A percentile compares a stretch with the other conserved stretches of the same genome.
Evolutionary conservation across 2,329 filamentous ascomycete genomes (phyloP).

Genomic region (Didymella keratinophila): DNA sequence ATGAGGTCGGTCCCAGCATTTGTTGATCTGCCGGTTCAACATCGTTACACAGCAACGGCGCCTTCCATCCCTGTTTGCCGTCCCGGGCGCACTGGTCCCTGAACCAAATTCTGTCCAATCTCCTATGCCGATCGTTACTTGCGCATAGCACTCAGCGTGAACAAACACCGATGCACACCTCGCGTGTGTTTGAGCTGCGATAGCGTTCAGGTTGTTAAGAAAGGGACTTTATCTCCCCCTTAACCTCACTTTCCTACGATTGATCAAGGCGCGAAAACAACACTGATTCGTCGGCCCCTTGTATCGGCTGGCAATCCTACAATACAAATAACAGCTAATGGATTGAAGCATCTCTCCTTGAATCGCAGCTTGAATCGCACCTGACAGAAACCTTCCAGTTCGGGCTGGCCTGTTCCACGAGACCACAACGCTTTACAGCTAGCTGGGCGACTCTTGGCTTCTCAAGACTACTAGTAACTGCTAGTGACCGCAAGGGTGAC

Average conservation of each 20-base stretch:
- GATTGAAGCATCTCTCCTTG: no score
- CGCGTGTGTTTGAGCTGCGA: not conserved
- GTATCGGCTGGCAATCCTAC: no score
- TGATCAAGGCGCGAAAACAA: no score
- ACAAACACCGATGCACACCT: conserved; percentile 9
- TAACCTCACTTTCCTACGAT: no score
- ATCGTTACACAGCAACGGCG: conserved; percentile 21
- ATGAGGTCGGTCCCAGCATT: conserved; percentile 8
- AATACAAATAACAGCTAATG: no score
- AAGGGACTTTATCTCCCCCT: not conserved
- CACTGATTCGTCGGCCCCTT: no score
- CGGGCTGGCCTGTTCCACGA: not conserved
- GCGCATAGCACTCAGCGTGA: conserved; percentile 5
- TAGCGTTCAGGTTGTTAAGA: not conserved
- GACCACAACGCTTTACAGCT: not conserved
- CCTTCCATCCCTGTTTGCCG: conserved; percentile 15
- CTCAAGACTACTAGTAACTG: not conserved
- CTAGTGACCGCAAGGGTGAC: not conserved
- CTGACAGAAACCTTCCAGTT: not conserved
- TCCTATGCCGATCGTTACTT: conserved; percentile 6
- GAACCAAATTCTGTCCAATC: conserved; percentile 5
- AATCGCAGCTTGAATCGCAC: not conserved
- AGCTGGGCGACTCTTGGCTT: not conserved
- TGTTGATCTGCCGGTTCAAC: conserved; percentile 16
- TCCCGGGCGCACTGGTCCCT: conserved; percentile 15